Conservation (phyloP, 768 basidiomycete genomes). For the Podaxis mareebaensis region DNA sequence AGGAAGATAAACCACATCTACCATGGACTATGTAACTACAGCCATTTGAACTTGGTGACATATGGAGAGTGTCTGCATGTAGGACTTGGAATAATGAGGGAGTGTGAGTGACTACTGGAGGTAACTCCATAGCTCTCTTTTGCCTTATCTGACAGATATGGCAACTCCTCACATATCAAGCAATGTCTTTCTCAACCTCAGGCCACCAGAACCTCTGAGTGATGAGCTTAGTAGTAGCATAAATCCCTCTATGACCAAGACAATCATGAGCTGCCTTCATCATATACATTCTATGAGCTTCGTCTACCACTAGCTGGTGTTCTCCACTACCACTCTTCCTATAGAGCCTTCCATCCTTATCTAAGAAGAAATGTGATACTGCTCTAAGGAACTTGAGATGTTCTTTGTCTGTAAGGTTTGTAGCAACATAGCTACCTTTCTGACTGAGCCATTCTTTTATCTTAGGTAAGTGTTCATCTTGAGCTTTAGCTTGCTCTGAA, state of each 20-base stretch:
- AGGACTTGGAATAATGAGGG: constrained; percentile 26
- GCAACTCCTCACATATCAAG: constrained; percentile 27
- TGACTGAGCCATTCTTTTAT: no score
- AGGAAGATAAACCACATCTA: constrained; percentile 19
- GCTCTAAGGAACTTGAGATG: no score
- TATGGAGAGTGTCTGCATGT: constrained; percentile 26
- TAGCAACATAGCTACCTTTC: no score
- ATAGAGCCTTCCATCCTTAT: no score
- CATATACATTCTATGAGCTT: no score
- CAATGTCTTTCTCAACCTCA: constrained; percentile 23
- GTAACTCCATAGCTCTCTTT: constrained; percentile 19
- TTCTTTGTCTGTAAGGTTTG: no score
- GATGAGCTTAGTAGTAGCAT: constrained; percentile 19
- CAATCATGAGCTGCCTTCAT: no score
- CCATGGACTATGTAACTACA: constrained; percentile 27
- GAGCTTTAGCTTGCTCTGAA: no score
- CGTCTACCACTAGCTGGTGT: no score
- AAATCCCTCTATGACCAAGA: not conserved
- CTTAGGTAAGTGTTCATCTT: no score
- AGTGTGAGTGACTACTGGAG: constrained; percentile 20
- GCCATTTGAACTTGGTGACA: constrained; percentile 21
- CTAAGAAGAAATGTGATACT: no score
- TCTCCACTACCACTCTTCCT: no score
- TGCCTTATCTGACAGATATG: constrained; percentile 25
- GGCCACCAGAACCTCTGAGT: constrained; percentile 31